Base-by-base conservation (phyloP, 768 basidiomycete species). In the Leccinum subgranulosum region DNA sequence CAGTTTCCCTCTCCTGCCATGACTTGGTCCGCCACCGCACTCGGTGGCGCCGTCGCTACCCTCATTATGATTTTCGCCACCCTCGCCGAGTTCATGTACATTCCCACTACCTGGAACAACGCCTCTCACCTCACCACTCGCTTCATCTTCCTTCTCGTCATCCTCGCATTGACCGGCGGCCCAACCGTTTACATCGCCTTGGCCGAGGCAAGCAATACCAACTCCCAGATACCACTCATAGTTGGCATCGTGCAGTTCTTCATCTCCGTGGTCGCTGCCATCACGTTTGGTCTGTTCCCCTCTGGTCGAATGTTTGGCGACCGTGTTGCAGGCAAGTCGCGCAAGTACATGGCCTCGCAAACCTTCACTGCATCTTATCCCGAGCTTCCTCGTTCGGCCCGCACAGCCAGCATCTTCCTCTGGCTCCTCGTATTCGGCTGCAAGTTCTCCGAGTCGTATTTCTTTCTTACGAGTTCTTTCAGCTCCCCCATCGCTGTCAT, bases 311-410 rank as follows among this genome's bases (percentile, higher is more conserved):
- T 99, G 92, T 98, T 99, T 71, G 97, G 97, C 41, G 97, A 99
- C 70, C 88, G 96, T 59, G 97, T 99, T 6, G 92, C 94, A 6
- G 93, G 96, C 66, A 98, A 97, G 75, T 84, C 89, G n/a, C 84
- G 97, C 67, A 98, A 98, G 75, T 98, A 98, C 72, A 87, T 99
- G 81, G 97, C 97, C 39, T 95, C 92, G 19, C 97, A 99, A 73
- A 98, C 97, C 0, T 98, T 99, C 76, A 99, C 97, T 1, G 97
- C 97, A 0, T 95, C 94, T 5, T 99, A 99, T 70, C 97, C 96
- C 1, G 75, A 81, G 3, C 84, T 99, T 47, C 74, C 83, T 25
- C 77, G 84, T 58, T 75, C 75, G 47, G 85, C 93, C 4, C 92
- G 97, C 49, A 79, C 80, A 11, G 94, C 93, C 1, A 95, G 93